A percentile compares a stretch with the other conserved stretches of the same genome.
Evolutionary conservation across 2,329 filamentous ascomycete species (phyloP).

Genomic region (Zalaria sp.): DNA sequence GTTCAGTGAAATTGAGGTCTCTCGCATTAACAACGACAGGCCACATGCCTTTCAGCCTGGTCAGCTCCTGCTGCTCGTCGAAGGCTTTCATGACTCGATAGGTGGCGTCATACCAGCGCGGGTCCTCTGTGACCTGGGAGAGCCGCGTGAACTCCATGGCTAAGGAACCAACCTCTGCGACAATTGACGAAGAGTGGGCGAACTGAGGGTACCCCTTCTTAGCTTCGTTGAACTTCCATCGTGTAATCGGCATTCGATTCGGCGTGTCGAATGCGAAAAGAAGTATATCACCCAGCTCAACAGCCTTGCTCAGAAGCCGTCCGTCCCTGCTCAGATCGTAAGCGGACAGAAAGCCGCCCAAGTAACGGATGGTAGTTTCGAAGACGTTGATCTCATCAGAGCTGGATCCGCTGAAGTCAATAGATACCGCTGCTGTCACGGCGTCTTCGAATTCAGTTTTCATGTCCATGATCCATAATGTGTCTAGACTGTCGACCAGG

Average conservation of each 20-base stretch:
- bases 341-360: conserved; percentile 21
- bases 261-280: conserved; percentile 34
- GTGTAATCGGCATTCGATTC: conserved; percentile 29
- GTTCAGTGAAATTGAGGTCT: conserved; percentile 24
- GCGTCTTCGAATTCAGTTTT: conserved; percentile 33
- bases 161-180: conserved; percentile 33
- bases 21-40: conserved; percentile 29
- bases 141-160: conserved; percentile 34
- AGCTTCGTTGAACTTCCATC: conserved; percentile 27
- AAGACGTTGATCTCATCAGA: conserved; percentile 31
- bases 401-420: conserved; percentile 27
- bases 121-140: conserved; percentile 29
- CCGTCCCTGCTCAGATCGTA: conserved; percentile 22
- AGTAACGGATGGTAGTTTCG: conserved; percentile 33
- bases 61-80: conserved; percentile 26
- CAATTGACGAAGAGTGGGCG: conserved; percentile 25
- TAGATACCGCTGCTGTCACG: conserved; percentile 25
- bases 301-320: conserved; percentile 20
- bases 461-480: conserved; percentile 31
- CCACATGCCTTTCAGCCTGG: conserved; percentile 33
- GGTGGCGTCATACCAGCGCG: conserved; percentile 32
- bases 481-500: conserved; percentile 27
- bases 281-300: conserved; percentile 27
- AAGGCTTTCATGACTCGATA: conserved; percentile 27
- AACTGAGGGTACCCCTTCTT: conserved; percentile 22